Percentiles rank a stretch among this genome's conserved stretches.
These are phyloP conservation scores for Yarrowia hollandica DNA, from an alignment of 805 yeast species.

Conservation along the genomic window DNA sequence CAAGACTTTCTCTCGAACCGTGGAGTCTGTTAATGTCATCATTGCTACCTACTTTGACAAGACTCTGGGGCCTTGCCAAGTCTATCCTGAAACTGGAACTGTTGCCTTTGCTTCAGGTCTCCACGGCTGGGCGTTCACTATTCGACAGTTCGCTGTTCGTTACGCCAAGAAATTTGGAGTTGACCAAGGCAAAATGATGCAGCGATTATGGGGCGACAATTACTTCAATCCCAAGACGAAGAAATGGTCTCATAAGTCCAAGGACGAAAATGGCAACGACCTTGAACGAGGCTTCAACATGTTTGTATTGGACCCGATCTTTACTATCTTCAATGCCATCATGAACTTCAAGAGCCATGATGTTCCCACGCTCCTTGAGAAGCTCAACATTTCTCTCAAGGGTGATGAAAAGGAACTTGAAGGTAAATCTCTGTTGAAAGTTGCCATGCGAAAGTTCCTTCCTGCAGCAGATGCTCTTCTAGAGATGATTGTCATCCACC, in stretches of 20 bases:
- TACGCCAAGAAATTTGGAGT: constrained; percentile 99
- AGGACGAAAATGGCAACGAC: constrained; percentile 90
- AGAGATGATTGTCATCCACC: constrained; percentile 97
- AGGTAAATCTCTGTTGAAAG: constrained; percentile 97
- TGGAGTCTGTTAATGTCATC: constrained; percentile 98
- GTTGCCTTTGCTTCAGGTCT: constrained; percentile 99
- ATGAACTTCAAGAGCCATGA: constrained; percentile 99
- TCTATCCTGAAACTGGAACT: constrained; percentile 98
- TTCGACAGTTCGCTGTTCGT: constrained; percentile 96
- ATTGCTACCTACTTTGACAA: constrained; percentile 92
- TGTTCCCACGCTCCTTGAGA: constrained; percentile 84
- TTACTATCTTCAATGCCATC: constrained; percentile 93
- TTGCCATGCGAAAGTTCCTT: constrained; percentile 98
- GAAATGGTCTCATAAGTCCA: constrained; percentile 96
- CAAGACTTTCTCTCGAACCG: constrained; percentile 98
- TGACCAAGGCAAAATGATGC: constrained; percentile 96
- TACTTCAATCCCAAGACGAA: constrained; percentile 99
- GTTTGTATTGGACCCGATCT: constrained; percentile 98
- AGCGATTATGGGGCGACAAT: constrained; percentile 99
- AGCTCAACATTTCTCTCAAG: constrained; percentile 91
- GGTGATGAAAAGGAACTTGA: constrained; percentile 96
- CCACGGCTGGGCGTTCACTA: constrained; percentile 99
- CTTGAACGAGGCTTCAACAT: constrained; percentile 99
- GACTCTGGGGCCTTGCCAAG: constrained; percentile 93
- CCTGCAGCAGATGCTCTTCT: constrained; percentile 99